Evolutionary conservation across 2,329 filamentous ascomycete genomes (phyloP).

Genomic region (Alternaria alternata): DNA sequence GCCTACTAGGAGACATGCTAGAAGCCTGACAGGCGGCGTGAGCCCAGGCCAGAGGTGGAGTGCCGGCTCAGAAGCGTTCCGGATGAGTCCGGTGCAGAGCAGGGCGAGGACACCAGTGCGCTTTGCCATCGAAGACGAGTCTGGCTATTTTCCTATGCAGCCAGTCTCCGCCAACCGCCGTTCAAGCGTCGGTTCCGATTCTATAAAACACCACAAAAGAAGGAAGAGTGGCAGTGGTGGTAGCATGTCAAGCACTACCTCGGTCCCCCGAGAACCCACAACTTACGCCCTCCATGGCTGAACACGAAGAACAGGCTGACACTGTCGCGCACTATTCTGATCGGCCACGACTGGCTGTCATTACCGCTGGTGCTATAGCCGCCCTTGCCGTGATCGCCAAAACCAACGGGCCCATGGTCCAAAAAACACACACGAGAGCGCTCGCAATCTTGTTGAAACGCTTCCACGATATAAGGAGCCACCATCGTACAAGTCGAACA

Average conservation of each 20-base stretch:
- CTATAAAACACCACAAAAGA: conserved; percentile 31
- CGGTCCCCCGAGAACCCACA: neutral
- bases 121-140: conserved; percentile 20
- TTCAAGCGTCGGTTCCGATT: conserved; percentile 33
- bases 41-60: conserved; percentile 38
- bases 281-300: neutral
- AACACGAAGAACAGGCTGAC: neutral
- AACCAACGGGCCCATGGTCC: neutral
- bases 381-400: neutral
- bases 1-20: conserved; percentile 40
- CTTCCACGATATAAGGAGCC: neutral
- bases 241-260: conserved; percentile 27
- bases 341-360: neutral
- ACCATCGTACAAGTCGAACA: neutral
- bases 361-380: neutral
- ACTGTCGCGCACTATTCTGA: neutral
- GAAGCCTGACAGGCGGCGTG: conserved; percentile 44
- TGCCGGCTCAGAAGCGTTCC: conserved; percentile 44
- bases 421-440: neutral
- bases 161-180: conserved; percentile 18
- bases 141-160: conserved; percentile 43
- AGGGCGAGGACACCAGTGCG: conserved; percentile 45
- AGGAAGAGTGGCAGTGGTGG: conserved; percentile 39
- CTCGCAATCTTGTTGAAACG: neutral
- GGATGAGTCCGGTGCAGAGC: conserved; percentile 51